These are phyloP conservation scores for Lithohypha guttulata DNA, from an alignment of 2,329 filamentous ascomycete species.

Conservation along the genomic window DNA sequence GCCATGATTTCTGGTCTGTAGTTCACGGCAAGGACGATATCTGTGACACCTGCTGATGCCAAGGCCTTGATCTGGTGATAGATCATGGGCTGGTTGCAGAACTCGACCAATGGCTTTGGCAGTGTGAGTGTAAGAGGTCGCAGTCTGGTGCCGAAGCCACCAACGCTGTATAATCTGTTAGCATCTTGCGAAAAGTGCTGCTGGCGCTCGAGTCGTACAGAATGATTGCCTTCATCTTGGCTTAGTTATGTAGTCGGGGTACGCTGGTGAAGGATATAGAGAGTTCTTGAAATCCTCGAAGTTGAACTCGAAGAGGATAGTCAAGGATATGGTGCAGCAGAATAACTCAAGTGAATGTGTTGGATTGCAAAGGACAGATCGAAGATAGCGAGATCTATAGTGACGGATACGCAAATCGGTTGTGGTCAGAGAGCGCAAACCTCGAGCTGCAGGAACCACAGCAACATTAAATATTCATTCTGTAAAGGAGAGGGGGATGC, in stretches of 20 bases:
- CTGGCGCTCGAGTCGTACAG: constrained; percentile 14
- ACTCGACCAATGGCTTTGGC: constrained; percentile 95
- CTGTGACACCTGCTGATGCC: constrained; percentile 84
- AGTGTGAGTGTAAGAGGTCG: constrained; percentile 93
- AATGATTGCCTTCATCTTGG: no score
- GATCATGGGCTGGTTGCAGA: constrained; percentile 99
- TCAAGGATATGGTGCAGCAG: background rate
- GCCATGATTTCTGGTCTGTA: constrained; percentile 98
- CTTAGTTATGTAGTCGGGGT: no score
- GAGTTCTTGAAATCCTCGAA: no score
- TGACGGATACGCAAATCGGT: no score
- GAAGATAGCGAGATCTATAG: no score
- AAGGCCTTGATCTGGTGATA: constrained; percentile 94
- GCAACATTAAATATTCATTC: no score
- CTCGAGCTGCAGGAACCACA: no score
- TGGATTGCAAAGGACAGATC: no score
- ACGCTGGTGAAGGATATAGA: no score
- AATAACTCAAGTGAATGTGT: constrained; percentile 2
- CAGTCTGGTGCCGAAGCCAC: constrained; percentile 95
- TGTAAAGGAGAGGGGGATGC: background rate
- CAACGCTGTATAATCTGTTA: constrained; percentile 87
- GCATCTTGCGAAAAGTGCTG: constrained; percentile 12
- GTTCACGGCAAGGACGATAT: constrained; percentile 97
- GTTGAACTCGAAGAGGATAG: constrained; percentile 1
- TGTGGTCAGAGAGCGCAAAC: no score